A percentile compares a stretch with the other conserved stretches of the same genome.
These are phyloP conservation scores for Rhizophora mangle DNA, from an alignment of 345 rosid species.

Conservation along the genomic window DNA sequence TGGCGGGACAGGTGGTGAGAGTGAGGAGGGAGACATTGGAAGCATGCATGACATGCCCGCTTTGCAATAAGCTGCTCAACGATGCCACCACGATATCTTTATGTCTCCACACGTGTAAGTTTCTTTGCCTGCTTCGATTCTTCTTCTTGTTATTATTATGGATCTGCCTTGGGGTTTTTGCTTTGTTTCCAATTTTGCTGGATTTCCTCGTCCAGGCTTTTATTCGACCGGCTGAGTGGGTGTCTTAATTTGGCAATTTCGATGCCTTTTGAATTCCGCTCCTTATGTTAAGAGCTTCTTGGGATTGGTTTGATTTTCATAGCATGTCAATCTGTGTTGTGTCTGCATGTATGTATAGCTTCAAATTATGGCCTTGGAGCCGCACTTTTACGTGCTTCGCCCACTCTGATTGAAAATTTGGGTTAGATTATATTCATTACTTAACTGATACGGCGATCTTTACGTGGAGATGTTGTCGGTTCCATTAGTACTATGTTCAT, in stretches of 20 bases:
- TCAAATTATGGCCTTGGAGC: too few species aligned
- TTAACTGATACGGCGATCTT: too few species aligned
- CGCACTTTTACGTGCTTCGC: too few species aligned
- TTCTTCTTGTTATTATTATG: neutral
- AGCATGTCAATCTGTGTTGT: too few species aligned
- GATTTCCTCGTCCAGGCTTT: constrained; percentile 19
- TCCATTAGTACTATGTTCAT: too few species aligned
- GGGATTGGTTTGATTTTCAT: too few species aligned
- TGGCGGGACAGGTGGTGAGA: constrained; percentile 48
- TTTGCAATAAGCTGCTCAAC: constrained; percentile 52
- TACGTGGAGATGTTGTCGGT: too few species aligned
- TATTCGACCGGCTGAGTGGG: neutral
- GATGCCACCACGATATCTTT: constrained; percentile 73
- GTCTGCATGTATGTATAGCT: too few species aligned
- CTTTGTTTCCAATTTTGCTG: constrained; percentile 6
- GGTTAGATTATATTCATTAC: too few species aligned
- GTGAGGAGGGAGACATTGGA: constrained; percentile 47
- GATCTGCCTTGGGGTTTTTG: neutral
- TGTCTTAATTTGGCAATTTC: neutral
- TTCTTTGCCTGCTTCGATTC: neutral
- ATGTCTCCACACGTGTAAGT: constrained; percentile 80
- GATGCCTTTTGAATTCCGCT: neutral
- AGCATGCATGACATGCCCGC: constrained; percentile 80
- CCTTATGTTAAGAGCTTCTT: too few species aligned
- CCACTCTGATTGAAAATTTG: too few species aligned